These are phyloP conservation scores for Talaromyces thailandensis DNA, from an alignment of 495 filamentous ascomycete species.

Conservation along the genomic window DNA sequence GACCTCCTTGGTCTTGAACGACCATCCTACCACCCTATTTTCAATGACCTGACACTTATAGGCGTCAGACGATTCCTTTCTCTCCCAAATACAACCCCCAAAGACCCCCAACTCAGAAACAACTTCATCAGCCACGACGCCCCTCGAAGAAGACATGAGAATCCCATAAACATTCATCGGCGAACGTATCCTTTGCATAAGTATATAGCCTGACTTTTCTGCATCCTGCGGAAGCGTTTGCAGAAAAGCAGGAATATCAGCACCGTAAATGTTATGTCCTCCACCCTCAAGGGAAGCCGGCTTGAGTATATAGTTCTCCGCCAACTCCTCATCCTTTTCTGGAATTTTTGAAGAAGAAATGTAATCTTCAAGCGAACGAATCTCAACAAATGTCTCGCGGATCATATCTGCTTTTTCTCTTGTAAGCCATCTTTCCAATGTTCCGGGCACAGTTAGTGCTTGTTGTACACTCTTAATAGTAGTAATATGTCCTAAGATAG, in stretches of 20 bases:
- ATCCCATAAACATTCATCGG: conserved; percentile 52
- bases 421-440: conserved; percentile 53
- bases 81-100: conserved; percentile 65
- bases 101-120: conserved; percentile 80
- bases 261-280: conserved; percentile 75
- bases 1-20: conserved; percentile 73
- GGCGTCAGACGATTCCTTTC: conserved; percentile 3
- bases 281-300: conserved; percentile 76
- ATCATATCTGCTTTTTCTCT: conserved; percentile 20
- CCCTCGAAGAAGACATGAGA: conserved; percentile 60
- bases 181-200: conserved; percentile 82
- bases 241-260: conserved; percentile 52
- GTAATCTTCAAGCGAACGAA: conserved; percentile 61
- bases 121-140: conserved; percentile 60
- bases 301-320: conserved; percentile 67
- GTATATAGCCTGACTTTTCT: conserved; percentile 67
- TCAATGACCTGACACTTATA: conserved; percentile 37
- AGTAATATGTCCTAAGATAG: conserved; percentile 70
- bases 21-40: conserved; percentile 65
- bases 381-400: conserved; percentile 62
- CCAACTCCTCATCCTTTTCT: conserved; percentile 38
- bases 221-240: neutral
- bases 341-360: conserved; percentile 37
- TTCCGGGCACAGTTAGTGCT: conserved; percentile 57
- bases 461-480: conserved; percentile 88